These are phyloP conservation scores for Zarea fungicola DNA, from an alignment of 2,329 filamentous ascomycete species.

Conservation along the genomic window DNA sequence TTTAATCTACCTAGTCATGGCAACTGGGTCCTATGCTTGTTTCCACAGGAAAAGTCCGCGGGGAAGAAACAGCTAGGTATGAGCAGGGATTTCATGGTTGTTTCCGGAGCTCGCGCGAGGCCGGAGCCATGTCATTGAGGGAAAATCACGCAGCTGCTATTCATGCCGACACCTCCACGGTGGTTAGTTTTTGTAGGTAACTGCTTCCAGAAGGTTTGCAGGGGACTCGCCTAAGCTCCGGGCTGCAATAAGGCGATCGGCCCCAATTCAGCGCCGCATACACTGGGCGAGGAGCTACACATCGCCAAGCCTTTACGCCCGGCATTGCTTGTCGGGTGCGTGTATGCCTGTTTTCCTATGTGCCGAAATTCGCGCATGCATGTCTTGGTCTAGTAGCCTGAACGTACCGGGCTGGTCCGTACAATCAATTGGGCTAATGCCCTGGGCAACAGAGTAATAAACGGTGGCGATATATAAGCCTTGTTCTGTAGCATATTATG, in stretches of 20 bases:
- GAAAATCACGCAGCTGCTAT: slow-evolving; percentile 8
- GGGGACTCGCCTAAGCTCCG: no score
- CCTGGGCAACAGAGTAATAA: background rate
- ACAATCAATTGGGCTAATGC: background rate
- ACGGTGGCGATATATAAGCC: no score
- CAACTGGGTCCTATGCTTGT: no score
- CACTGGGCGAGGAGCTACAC: background rate
- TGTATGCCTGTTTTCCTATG: no score
- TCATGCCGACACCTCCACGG: slow-evolving; percentile 1
- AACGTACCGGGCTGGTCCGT: background rate
- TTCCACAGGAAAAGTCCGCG: slow-evolving; percentile 7
- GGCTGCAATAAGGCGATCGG: no score
- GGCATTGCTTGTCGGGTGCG: no score
- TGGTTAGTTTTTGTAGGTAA: background rate
- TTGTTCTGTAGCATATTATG: no score
- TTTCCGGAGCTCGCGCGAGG: no score
- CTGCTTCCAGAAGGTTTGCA: background rate
- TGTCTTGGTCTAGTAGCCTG: no score
- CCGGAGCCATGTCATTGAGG: no score
- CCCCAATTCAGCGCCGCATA: no score
- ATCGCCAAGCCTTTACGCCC: background rate
- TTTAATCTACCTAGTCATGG: no score
- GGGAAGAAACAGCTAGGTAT: background rate
- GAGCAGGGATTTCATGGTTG: background rate
- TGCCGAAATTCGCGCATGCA: slow-evolving; percentile 7